Conservation (phyloP, 345 rosid species). For the Rhodomyrtus tomentosa region DNA sequence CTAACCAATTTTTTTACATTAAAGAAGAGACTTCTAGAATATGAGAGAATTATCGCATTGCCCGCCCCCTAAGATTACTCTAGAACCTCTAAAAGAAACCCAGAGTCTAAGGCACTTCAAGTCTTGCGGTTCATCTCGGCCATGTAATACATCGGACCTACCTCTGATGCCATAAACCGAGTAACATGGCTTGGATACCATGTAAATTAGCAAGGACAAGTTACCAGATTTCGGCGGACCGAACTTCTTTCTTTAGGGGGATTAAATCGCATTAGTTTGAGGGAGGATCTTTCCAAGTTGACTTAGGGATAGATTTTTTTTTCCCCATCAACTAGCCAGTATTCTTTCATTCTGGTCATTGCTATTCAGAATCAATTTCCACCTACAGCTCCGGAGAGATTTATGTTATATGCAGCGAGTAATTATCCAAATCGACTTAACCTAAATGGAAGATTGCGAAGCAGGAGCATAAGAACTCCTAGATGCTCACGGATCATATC, state of each 20-base stretch:
- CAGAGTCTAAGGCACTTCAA: no score
- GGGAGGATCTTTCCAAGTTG: background rate
- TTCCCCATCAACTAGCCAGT: background rate
- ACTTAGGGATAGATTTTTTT: background rate
- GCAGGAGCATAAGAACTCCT: background rate
- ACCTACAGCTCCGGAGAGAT: background rate
- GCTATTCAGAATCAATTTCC: background rate
- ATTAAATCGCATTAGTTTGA: background rate
- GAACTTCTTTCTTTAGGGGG: background rate
- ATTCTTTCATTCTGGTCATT: background rate
- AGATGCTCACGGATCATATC: background rate
- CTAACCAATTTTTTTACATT: no score
- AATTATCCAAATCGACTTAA: background rate
- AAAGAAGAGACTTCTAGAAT: no score
- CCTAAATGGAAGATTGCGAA: background rate
- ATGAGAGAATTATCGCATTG: no score
- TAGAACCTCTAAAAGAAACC: no score
- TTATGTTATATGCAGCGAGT: background rate
- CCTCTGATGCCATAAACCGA: conserved; percentile 40
- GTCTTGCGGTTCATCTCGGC: no score
- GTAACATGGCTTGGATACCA: conserved; percentile 60
- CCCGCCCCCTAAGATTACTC: no score
- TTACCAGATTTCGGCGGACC: background rate
- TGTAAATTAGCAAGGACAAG: background rate
- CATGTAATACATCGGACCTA: conserved; percentile 24